A percentile compares a stretch with the other conserved stretches of the same genome.
Conservation (phyloP, 1,284 basidiomycete species). For the Boletellus deceptivus region DNA sequence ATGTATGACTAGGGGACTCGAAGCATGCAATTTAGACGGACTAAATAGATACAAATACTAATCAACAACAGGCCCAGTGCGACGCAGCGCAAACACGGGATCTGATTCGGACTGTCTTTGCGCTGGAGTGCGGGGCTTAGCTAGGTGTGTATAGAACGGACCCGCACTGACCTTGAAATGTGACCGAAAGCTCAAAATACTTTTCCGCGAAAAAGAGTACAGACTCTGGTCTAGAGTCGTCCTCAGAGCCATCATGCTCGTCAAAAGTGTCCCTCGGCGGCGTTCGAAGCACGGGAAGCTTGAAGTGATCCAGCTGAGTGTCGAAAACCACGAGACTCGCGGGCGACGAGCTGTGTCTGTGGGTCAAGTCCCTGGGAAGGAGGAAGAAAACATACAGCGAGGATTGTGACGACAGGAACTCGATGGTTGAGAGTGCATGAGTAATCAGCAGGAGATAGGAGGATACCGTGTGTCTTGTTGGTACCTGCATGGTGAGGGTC, state of each 20-base stretch:
- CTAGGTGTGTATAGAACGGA: not conserved
- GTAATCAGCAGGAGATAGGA: constrained; percentile 34
- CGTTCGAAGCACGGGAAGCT: constrained; percentile 51
- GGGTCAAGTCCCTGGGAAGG: constrained; percentile 1
- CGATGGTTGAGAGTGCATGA: constrained; percentile 31
- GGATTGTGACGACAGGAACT: constrained; percentile 24
- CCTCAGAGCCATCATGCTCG: constrained; percentile 22
- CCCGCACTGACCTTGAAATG: constrained; percentile 33
- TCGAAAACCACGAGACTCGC: constrained; percentile 58
- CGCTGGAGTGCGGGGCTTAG: constrained; percentile 11
- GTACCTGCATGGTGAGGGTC: constrained; percentile 1
- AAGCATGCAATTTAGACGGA: not conserved
- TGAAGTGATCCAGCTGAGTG: constrained; percentile 51
- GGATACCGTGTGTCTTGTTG: constrained; percentile 31
- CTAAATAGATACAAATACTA: constrained; percentile 18
- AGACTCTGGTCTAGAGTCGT: constrained; percentile 26
- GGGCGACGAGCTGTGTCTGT: constrained; percentile 18
- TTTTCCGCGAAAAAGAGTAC: constrained; percentile 37
- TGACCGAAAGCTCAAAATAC: constrained; percentile 46
- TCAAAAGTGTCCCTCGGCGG: constrained; percentile 17
- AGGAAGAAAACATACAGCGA: constrained; percentile 14
- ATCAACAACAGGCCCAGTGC: constrained; percentile 15
- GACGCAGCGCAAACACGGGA: constrained; percentile 10
- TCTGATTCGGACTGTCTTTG: constrained; percentile 3
- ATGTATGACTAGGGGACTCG: constrained; percentile 9